Evolutionary conservation across 495 filamentous ascomycete genomes (phyloP), one percentile per base, ranked within the genome.

Genomic region (Penicillium dipodomyicola): DNA sequence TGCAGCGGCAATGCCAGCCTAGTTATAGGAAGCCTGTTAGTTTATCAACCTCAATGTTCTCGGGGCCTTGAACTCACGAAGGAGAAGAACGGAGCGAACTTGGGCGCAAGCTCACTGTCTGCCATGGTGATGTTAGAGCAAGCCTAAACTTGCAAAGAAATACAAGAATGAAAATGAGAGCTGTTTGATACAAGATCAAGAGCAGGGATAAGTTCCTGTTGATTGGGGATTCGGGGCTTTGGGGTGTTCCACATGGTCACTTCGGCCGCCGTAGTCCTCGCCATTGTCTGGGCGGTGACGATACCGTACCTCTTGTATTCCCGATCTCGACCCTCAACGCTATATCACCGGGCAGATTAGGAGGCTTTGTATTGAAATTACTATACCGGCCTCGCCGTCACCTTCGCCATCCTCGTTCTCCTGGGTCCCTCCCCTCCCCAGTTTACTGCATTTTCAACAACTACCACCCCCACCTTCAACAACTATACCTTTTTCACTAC

Each of bases 81-180:
- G 77, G 95, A 95, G 67, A 97, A 85, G 82, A 99, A 99, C 45
- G 93, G 92, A 66, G 94, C 94, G 68, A 96, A 97, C 73, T 90
- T 89, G 54, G 95, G 94, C 45, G 87, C 78, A 30, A 87, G 70
- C 52, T 87, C 86, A 54, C 82, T 84, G 51, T 87, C 86, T 52
- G 82, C 78, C 86, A 89, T 91, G 56, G 52, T 83, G 69, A 58
- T 20, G 11, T 20, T 41, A 11, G 19, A 9, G 45, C 54, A 48
- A 35, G 41, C 48, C 3, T 15, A 23, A 25, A 29, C 27, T 27
- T 32, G 33, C 29, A 17, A 4, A 30, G 1, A 17, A 39, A 17
- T 39, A 11, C 10, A 52, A 51, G 17, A 49, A 20, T 25, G 52
- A 9, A 48, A 47, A 40, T 35, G 35, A 53, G 42, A 44, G 51